phyloP scores from a whole-genome alignment of 257 asterid species.

The Ehretia macrophylla region DNA sequence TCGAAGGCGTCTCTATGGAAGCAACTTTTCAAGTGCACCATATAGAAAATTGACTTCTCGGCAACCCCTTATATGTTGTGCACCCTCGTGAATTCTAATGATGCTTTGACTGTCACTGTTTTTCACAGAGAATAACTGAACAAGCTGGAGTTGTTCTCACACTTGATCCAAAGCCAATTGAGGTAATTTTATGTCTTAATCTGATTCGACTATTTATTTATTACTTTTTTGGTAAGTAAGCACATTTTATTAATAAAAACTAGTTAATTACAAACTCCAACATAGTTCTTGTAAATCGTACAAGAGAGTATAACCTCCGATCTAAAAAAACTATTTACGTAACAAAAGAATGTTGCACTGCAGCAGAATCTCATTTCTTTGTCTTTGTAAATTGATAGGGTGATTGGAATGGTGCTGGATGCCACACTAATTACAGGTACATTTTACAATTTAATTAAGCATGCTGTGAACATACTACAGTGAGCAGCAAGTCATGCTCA shows the following conservation, averaged over 20 bases:
- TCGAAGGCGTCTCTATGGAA: too few species aligned
- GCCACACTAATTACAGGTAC: constrained; percentile 92
- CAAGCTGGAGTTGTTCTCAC: constrained; percentile 96
- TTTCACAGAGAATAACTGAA: constrained; percentile 86
- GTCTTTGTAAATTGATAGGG: constrained; percentile 41
- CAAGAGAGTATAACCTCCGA: too few species aligned
- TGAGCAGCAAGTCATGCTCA: not conserved
- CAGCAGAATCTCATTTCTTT: constrained; percentile 11
- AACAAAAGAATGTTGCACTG: not conserved
- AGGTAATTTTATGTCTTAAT: constrained; percentile 32
- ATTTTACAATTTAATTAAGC: constrained; percentile 4
- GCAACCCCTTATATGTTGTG: too few species aligned
- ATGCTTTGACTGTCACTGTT: not conserved
- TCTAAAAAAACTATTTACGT: too few species aligned
- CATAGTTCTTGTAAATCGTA: too few species aligned
- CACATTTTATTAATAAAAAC: too few species aligned
- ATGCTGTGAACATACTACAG: too few species aligned
- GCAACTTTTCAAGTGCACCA: too few species aligned
- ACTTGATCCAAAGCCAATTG: constrained; percentile 92
- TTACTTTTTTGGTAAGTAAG: too few species aligned
- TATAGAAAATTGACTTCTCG: too few species aligned
- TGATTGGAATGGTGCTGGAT: constrained; percentile 99
- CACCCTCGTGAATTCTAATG: too few species aligned
- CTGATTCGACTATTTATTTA: not conserved
- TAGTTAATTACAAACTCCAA: too few species aligned